phyloP scores from a whole-genome alignment of 306 rosid species.

The Mucuna pruriens region DNA sequence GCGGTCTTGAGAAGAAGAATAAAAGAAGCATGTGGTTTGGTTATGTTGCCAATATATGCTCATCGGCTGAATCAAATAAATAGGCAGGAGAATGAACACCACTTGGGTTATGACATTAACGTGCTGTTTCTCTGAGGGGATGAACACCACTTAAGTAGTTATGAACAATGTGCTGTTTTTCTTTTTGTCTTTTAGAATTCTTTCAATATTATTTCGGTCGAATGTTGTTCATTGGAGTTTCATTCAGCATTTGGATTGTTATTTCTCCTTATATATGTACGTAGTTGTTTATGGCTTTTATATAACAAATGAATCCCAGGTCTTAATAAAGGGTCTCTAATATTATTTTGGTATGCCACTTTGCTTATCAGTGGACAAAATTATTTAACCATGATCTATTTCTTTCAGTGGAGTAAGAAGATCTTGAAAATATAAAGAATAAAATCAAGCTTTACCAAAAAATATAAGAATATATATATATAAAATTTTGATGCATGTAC shows the following conservation, averaged over 20 bases:
- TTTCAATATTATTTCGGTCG: slow-evolving; percentile 7
- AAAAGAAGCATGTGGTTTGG: slow-evolving; percentile 22
- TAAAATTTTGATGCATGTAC: too few relatives aligned
- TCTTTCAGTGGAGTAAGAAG: too few relatives aligned
- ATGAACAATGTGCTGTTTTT: slow-evolving; percentile 39
- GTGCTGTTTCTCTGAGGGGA: slow-evolving; percentile 27
- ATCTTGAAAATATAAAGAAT: too few relatives aligned
- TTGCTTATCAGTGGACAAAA: not conserved
- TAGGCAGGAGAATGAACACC: slow-evolving; percentile 37
- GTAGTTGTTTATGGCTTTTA: slow-evolving; percentile 22
- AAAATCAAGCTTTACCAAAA: too few relatives aligned
- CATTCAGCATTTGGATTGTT: not conserved
- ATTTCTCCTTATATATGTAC: not conserved
- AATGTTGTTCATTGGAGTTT: not conserved
- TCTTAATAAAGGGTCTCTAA: not conserved
- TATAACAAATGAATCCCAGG: slow-evolving; percentile 7
- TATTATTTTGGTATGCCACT: not conserved
- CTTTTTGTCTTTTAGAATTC: slow-evolving; percentile 28
- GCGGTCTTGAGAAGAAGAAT: slow-evolving; percentile 21
- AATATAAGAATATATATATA: too few relatives aligned
- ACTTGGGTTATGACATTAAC: slow-evolving; percentile 20
- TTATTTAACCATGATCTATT: not conserved
- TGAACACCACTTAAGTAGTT: slow-evolving; percentile 19
- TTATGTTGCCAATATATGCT: not conserved
- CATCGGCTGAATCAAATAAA: slow-evolving; percentile 31